A percentile compares a stretch with the other conserved stretches of the same genome.
Conservation (phyloP, 805 yeast species). For the Kodamaea leandrae region DNA sequence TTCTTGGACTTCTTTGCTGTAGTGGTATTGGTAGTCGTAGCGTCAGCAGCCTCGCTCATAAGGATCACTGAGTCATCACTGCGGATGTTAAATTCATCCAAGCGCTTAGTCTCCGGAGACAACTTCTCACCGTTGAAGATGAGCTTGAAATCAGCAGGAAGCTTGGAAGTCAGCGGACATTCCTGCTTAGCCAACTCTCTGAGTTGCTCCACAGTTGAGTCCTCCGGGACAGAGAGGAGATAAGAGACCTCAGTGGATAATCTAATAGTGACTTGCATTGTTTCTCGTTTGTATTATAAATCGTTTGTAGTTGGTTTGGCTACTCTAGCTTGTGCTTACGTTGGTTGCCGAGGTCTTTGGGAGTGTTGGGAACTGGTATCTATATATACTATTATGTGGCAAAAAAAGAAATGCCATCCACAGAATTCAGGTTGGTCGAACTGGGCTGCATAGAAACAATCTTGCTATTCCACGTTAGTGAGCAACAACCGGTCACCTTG, state of each 20-base stretch:
- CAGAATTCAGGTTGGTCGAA: conserved; percentile 1
- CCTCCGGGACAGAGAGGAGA: conserved; percentile 49
- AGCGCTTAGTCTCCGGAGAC: conserved; percentile 24
- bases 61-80: conserved; percentile 22
- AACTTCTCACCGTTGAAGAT: conserved; percentile 40
- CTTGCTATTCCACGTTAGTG: background rate
- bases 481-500: background rate
- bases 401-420: conserved; percentile 7
- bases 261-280: conserved; percentile 52
- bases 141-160: conserved; percentile 39
- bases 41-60: conserved; percentile 24
- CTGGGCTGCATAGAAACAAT: background rate
- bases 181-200: conserved; percentile 42
- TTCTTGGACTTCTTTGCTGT: conserved; percentile 29
- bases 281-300: conserved; percentile 5
- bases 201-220: conserved; percentile 52
- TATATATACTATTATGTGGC: conserved; percentile 9
- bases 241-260: conserved; percentile 44
- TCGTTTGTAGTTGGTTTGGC: background rate
- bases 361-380: conserved; percentile 4
- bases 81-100: conserved; percentile 20
- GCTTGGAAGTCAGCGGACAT: conserved; percentile 28
- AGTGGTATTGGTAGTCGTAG: conserved; percentile 16
- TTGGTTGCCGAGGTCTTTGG: background rate
- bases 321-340: background rate